phyloP scores from a whole-genome alignment of 805 yeast genomes.

The Lipomyces yamanashiensis region DNA sequence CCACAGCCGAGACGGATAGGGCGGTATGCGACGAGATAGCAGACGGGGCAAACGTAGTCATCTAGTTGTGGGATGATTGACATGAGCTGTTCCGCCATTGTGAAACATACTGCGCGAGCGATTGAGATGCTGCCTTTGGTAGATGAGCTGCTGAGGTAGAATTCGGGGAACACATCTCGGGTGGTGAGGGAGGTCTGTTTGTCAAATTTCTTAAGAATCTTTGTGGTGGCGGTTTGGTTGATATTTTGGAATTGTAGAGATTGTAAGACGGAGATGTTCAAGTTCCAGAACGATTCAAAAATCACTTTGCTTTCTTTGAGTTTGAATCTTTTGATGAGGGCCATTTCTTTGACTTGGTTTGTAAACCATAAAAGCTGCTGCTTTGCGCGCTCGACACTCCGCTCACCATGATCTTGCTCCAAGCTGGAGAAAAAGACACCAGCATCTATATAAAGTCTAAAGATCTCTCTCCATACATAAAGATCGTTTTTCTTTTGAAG shows the following conservation, averaged over 20 bases:
- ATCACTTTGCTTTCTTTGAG: conserved; percentile 53
- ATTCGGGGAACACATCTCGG: conserved; percentile 51
- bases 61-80: conserved; percentile 72
- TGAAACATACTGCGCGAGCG: conserved; percentile 57
- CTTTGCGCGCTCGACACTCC: conserved; percentile 54
- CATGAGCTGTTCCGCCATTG: conserved; percentile 57
- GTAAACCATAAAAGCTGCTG: conserved; percentile 51
- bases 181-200: conserved; percentile 64
- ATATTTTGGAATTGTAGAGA: conserved; percentile 64
- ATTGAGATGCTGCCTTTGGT: conserved; percentile 43
- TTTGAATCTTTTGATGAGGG: conserved; percentile 51
- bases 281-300: conserved; percentile 55
- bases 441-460: conserved; percentile 65
- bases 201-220: conserved; percentile 76
- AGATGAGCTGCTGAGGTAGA: conserved; percentile 33
- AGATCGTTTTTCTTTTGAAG: conserved; percentile 54
- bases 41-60: conserved; percentile 76
- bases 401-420: conserved; percentile 54
- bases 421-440: conserved; percentile 64
- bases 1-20: conserved; percentile 69
- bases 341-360: conserved; percentile 48
- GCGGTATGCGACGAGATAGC: conserved; percentile 70
- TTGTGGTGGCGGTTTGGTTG: conserved; percentile 65
- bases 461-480: conserved; percentile 72
- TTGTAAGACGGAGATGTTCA: conserved; percentile 61